Percentiles rank a stretch among this genome's conserved stretches.
These are phyloP conservation scores for Talaromyces piceae DNA, from an alignment of 2,329 filamentous ascomycete species.

Conservation along the genomic window DNA sequence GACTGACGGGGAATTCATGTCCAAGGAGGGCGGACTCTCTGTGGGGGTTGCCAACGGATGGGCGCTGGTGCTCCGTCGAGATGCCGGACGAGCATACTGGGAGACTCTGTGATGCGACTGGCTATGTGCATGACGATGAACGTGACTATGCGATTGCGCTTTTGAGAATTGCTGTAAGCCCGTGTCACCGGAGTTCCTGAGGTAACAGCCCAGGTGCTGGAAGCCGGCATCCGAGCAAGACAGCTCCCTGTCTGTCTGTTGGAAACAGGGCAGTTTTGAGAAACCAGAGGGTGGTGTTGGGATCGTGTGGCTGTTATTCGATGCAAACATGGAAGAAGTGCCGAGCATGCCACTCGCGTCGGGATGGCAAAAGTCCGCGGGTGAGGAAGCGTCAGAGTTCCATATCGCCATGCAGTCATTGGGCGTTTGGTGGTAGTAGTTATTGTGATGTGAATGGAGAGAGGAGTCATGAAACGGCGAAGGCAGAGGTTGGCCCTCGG, in stretches of 20 bases:
- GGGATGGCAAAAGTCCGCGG: constrained; percentile 23
- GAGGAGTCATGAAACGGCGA: constrained; percentile 6
- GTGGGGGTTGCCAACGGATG: constrained; percentile 30
- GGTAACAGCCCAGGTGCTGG: constrained; percentile 21
- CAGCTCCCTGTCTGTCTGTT: constrained; percentile 17
- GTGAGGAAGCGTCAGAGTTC: constrained; percentile 18
- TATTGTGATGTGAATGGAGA: not conserved
- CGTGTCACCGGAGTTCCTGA: constrained; percentile 20
- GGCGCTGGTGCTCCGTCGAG: constrained; percentile 30
- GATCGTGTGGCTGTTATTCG: constrained; percentile 1
- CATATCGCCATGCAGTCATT: constrained; percentile 21
- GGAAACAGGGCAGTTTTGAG: constrained; percentile 18
- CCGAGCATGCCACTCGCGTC: constrained; percentile 31
- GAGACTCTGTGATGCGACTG: constrained; percentile 29
- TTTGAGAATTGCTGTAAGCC: constrained; percentile 17
- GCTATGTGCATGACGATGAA: constrained; percentile 24
- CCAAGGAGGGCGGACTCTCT: constrained; percentile 30
- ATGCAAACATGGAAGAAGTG: constrained; percentile 15
- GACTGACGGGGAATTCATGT: constrained; percentile 26
- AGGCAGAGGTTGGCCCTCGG: not conserved
- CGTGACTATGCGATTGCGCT: constrained; percentile 14
- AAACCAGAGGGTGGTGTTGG: constrained; percentile 2
- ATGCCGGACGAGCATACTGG: constrained; percentile 29
- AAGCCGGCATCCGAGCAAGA: constrained; percentile 27
- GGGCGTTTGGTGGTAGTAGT: constrained; percentile 16